A percentile compares a stretch with the other conserved stretches of the same genome.
phyloP scores from a whole-genome alignment of 139 green algal species.

The Pleodorina starrii region DNA sequence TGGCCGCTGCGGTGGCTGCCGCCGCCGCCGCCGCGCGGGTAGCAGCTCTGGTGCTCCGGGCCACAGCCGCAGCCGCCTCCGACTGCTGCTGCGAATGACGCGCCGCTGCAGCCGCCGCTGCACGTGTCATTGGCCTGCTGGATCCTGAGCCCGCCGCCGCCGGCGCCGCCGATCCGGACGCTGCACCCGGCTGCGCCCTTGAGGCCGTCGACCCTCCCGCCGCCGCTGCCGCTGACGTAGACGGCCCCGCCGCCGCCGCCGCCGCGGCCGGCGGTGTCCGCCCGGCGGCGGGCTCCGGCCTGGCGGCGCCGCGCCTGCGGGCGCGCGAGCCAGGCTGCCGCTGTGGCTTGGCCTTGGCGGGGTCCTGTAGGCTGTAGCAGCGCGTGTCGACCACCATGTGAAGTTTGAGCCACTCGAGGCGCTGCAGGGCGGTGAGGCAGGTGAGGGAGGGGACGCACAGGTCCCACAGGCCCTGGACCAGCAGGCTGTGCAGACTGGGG shows the following conservation, averaged over 20 bases:
- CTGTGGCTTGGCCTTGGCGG: not conserved
- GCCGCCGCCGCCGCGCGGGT: not conserved
- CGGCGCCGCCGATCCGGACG: not conserved
- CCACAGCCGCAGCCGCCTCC: no score
- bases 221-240: not conserved
- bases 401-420: constrained; percentile 38
- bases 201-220: not conserved
- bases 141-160: not conserved
- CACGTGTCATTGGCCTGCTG: not conserved
- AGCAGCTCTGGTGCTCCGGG: not conserved
- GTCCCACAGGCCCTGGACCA: constrained; percentile 43
- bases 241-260: not conserved
- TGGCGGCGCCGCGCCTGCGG: not conserved
- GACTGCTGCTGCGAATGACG: no score
- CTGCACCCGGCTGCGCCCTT: not conserved
- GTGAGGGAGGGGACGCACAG: not conserved
- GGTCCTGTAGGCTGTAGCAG: not conserved
- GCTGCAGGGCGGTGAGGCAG: constrained; percentile 26
- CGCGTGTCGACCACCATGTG: constrained; percentile 34
- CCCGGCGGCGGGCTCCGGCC: not conserved
- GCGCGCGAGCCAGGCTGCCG: not conserved
- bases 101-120: not conserved
- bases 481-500: constrained; percentile 15
- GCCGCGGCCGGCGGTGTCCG: not conserved
- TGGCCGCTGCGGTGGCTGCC: not conserved